phyloP scores from a whole-genome alignment of 352 stramenopile genomes.

The Pythium vanterpoolii region DNA sequence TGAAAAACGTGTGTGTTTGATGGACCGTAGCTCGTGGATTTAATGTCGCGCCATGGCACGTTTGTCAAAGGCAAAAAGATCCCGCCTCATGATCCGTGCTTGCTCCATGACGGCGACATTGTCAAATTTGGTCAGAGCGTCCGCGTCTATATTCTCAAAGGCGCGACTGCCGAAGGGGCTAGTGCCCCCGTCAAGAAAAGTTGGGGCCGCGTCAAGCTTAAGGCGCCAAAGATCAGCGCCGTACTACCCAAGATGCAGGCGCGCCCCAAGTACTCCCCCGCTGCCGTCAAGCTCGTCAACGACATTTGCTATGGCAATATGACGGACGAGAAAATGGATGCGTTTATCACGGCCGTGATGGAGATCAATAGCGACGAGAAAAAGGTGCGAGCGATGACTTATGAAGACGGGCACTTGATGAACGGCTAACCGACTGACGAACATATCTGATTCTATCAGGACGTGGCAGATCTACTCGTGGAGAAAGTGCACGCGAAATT shows the following conservation, averaged over 20 bases:
- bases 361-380: constrained; percentile 65
- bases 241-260: constrained; percentile 66
- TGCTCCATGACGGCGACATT: constrained; percentile 82
- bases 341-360: constrained; percentile 63
- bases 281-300: constrained; percentile 78
- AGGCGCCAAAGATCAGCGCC: constrained; percentile 66
- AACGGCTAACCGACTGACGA: background rate
- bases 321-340: constrained; percentile 66
- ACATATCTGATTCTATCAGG: constrained; percentile 28
- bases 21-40: constrained; percentile 65
- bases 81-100: constrained; percentile 75
- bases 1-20: background rate
- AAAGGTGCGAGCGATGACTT: constrained; percentile 36
- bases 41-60: constrained; percentile 88
- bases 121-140: constrained; percentile 88
- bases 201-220: constrained; percentile 73
- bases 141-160: constrained; percentile 81
- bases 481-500: constrained; percentile 83
- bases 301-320: constrained; percentile 78
- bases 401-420: background rate
- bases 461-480: constrained; percentile 76
- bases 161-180: constrained; percentile 48
- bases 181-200: constrained; percentile 79
- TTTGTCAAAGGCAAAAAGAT: constrained; percentile 84
- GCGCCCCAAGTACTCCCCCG: constrained; percentile 50